Conservation (phyloP, 1,139 yeast species). For the Saccharomyces hybrid region DNA sequence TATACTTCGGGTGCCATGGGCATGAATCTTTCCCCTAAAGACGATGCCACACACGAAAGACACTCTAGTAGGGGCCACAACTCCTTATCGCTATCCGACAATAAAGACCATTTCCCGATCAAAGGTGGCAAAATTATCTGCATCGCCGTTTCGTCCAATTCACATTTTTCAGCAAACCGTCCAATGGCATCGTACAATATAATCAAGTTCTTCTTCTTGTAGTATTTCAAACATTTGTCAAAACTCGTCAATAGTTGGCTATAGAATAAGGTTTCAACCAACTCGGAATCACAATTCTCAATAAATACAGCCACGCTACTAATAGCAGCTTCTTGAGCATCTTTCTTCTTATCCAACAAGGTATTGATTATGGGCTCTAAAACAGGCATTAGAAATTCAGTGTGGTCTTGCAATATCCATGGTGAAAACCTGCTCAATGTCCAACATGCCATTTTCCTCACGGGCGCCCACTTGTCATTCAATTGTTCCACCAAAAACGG, state of each 20-base stretch:
- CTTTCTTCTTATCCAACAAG: constrained; percentile 75
- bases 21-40: constrained; percentile 74
- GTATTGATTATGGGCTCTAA: constrained; percentile 68
- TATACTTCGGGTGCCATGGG: constrained; percentile 91
- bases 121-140: constrained; percentile 70
- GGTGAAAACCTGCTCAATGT: constrained; percentile 76
- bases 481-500: constrained; percentile 81
- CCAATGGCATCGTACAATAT: constrained; percentile 88
- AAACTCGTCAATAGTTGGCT: constrained; percentile 65
- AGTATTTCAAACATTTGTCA: constrained; percentile 62
- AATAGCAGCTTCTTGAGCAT: constrained; percentile 92
- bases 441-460: constrained; percentile 94
- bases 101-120: constrained; percentile 65
- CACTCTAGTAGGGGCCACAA: constrained; percentile 92
- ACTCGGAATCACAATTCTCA: constrained; percentile 60
- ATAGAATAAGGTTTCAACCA: constrained; percentile 47
- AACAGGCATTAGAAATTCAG: constrained; percentile 68
- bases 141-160: constrained; percentile 48
- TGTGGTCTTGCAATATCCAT: constrained; percentile 72
- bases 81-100: constrained; percentile 72
- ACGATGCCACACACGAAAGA: constrained; percentile 84
- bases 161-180: constrained; percentile 72
- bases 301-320: constrained; percentile 77
- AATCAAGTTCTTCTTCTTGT: constrained; percentile 75
- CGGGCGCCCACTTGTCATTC: constrained; percentile 71